Conservation (phyloP, 805 yeast species). For the Wickerhamomyces bovis region DNA sequence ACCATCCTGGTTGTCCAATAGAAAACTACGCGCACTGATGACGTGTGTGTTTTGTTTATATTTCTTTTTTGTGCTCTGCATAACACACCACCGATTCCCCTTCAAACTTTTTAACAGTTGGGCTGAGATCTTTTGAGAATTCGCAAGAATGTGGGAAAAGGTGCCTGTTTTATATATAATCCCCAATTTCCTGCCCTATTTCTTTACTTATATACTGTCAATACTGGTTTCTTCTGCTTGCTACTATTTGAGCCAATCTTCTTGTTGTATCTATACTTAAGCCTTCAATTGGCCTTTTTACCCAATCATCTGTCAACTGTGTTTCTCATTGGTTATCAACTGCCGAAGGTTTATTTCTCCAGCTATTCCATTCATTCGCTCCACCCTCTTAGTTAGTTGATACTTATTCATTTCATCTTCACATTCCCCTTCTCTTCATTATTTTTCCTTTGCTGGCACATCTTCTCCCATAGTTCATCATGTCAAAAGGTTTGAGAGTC, state of each 20-base stretch:
- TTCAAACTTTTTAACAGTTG: not conserved
- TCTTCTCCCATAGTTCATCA: not conserved
- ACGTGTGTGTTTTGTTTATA: not conserved
- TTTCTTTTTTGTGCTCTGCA: not conserved
- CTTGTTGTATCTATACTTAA: not conserved
- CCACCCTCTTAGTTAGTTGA: not conserved
- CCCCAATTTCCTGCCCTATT: not conserved
- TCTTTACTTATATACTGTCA: not conserved
- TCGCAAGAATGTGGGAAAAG: not conserved
- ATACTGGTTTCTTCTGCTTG: not conserved
- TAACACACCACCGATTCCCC: not conserved
- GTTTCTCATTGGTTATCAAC: not conserved
- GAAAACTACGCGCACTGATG: too few species aligned
- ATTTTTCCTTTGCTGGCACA: not conserved
- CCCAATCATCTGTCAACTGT: not conserved
- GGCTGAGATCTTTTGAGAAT: not conserved
- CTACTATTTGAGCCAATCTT: not conserved
- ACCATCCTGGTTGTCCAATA: too few species aligned
- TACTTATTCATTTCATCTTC: not conserved
- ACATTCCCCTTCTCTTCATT: not conserved
- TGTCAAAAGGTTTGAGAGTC: conserved; percentile 29
- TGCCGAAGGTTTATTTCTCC: not conserved
- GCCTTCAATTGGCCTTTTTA: not conserved
- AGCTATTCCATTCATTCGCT: not conserved
- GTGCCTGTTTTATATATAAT: not conserved